phyloP scores from a whole-genome alignment of 805 yeast species.

The Starmera quercuum region DNA sequence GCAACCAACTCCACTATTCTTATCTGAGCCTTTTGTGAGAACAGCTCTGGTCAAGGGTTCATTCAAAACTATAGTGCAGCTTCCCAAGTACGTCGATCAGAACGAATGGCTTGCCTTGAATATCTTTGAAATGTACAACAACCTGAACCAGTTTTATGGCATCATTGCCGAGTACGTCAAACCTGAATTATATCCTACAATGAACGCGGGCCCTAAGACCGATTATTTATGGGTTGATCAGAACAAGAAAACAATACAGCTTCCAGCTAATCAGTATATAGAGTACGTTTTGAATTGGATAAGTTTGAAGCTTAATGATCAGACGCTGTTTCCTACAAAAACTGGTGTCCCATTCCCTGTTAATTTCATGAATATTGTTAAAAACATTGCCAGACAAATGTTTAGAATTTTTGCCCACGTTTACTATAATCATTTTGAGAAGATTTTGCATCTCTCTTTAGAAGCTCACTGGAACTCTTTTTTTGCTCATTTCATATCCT shows the following conservation, averaged over 20 bases:
- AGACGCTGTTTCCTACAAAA: constrained; percentile 84
- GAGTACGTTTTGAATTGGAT: constrained; percentile 92
- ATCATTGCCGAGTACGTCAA: constrained; percentile 88
- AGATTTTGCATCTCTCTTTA: constrained; percentile 78
- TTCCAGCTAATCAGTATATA: constrained; percentile 90
- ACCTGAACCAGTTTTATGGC: constrained; percentile 81
- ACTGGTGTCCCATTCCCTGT: constrained; percentile 86
- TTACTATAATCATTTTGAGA: constrained; percentile 91
- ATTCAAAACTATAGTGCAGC: constrained; percentile 88
- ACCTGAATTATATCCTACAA: constrained; percentile 81
- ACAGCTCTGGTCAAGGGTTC: constrained; percentile 96
- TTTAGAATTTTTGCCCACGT: constrained; percentile 93
- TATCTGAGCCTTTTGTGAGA: constrained; percentile 89
- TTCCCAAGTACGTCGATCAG: constrained; percentile 89
- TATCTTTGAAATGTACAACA: constrained; percentile 81
- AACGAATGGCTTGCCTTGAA: constrained; percentile 96
- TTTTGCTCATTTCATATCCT: constrained; percentile 88
- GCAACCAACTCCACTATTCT: constrained; percentile 39
- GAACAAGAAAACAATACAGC: constrained; percentile 69
- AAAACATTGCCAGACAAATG: constrained; percentile 85
- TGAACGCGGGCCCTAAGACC: constrained; percentile 92
- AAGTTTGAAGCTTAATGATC: constrained; percentile 80
- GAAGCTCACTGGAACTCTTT: constrained; percentile 99
- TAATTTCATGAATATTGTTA: constrained; percentile 71
- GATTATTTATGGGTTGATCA: constrained; percentile 89